A percentile compares a stretch with the other conserved stretches of the same genome.
These are phyloP conservation scores for Fomes fomentarius DNA, from an alignment of 1,284 basidiomycete genomes.

Conservation along the genomic window DNA sequence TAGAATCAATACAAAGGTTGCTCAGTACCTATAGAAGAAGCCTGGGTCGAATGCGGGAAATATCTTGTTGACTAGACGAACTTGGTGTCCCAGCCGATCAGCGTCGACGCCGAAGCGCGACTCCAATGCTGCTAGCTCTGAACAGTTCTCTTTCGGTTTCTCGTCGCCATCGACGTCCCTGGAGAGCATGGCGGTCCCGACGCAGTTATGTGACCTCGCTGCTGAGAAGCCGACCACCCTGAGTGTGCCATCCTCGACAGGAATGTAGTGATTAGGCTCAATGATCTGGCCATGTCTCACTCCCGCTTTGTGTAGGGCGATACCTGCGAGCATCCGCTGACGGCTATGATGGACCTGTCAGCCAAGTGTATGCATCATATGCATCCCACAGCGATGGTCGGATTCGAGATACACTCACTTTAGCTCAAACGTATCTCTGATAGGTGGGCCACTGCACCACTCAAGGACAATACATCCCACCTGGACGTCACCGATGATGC, in stretches of 20 bases:
- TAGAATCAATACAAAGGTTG: background rate
- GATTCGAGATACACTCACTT: conserved; percentile 20
- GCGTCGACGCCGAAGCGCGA: conserved; percentile 22
- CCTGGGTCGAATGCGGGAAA: conserved; percentile 11
- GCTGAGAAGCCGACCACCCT: conserved; percentile 23
- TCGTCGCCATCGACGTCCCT: conserved; percentile 8
- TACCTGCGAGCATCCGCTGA: conserved; percentile 18
- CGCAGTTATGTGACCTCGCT: conserved; percentile 17
- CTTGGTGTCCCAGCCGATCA: conserved; percentile 6
- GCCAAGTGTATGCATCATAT: too few relatives aligned
- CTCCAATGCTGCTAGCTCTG: conserved; percentile 21
- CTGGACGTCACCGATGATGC: conserved; percentile 4
- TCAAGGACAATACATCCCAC: conserved; percentile 19
- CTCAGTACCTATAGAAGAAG: conserved; percentile 10
- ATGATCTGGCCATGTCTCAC: conserved; percentile 15
- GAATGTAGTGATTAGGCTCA: conserved; percentile 18
- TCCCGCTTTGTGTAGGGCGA: conserved; percentile 15
- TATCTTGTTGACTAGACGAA: conserved; percentile 14
- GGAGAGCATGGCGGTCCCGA: conserved; percentile 14
- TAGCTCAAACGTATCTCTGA: conserved; percentile 5
- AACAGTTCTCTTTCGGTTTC: conserved; percentile 11
- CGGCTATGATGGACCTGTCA: conserved; percentile 7
- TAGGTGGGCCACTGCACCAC: conserved; percentile 11
- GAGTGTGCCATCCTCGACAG: conserved; percentile 15
- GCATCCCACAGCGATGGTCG: background rate